Percentiles rank a stretch among this genome's conserved stretches.
phyloP scores from a whole-genome alignment of 805 yeast species.

The Nakazawaea ishiwadae region DNA sequence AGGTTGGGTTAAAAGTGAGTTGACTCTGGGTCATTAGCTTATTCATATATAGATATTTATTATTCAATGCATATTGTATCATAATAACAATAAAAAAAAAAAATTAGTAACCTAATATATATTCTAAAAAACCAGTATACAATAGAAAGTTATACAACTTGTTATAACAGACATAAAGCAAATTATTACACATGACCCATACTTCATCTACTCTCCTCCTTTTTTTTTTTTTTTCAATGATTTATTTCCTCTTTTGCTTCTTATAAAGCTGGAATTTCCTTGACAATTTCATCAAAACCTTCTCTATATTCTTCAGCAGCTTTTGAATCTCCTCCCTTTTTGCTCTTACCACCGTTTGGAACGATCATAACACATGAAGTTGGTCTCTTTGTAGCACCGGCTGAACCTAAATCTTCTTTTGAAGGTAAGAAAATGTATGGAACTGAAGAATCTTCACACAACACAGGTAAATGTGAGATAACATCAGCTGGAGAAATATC shows the following conservation, averaged over 20 bases:
- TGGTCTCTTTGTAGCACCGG: conserved; percentile 99
- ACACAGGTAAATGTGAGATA: conserved; percentile 93
- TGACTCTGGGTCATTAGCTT: conserved; percentile 21
- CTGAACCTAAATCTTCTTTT: conserved; percentile 96
- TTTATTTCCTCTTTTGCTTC: not conserved
- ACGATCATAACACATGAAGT: conserved; percentile 96
- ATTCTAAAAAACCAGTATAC: too few species aligned
- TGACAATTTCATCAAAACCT: conserved; percentile 86
- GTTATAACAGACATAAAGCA: too few species aligned
- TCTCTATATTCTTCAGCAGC: conserved; percentile 88
- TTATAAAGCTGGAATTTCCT: conserved; percentile 64
- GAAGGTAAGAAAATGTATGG: conserved; percentile 95
- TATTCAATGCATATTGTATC: not conserved
- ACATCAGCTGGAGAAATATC: conserved; percentile 98
- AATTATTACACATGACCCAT: not conserved
- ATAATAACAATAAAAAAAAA: not conserved
- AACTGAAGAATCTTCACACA: conserved; percentile 90
- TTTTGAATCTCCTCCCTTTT: conserved; percentile 65
- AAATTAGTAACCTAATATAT: too few species aligned
- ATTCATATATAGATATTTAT: too few species aligned
- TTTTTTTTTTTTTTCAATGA: not conserved
- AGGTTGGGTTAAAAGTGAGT: conserved; percentile 91
- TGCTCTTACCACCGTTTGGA: conserved; percentile 88
- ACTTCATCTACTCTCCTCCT: not conserved
- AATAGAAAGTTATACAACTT: not conserved